Conservation (phyloP, 192 early-diverging fungal species). For the Jimgerdemannia lactiflua region DNA sequence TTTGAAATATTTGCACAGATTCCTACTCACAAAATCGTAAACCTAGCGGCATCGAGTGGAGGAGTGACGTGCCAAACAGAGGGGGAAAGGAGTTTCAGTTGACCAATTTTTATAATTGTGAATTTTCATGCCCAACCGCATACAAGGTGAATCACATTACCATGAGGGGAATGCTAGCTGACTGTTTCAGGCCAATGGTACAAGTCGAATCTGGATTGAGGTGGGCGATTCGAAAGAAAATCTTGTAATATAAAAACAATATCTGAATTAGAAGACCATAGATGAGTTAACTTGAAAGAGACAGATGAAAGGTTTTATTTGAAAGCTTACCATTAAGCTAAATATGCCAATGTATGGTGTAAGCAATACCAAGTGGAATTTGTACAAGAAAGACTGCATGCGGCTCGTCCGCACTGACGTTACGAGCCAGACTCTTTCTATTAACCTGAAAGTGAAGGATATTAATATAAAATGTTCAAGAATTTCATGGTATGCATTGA, state of each 20-base stretch:
- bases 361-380: constrained; percentile 24
- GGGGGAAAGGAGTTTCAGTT: too few species aligned
- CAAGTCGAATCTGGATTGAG: constrained; percentile 23
- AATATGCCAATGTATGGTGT: constrained; percentile 31
- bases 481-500: not conserved
- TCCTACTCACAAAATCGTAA: too few species aligned
- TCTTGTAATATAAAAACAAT: constrained; percentile 12
- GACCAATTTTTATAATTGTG: too few species aligned
- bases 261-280: not conserved
- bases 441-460: constrained; percentile 15
- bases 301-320: not conserved
- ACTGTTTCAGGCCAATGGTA: constrained; percentile 23
- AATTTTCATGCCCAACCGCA: too few species aligned
- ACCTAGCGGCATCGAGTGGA: too few species aligned
- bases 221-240: constrained; percentile 23
- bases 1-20: too few species aligned
- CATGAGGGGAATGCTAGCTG: constrained; percentile 30
- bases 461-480: not conserved
- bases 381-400: constrained; percentile 22
- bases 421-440: constrained; percentile 33
- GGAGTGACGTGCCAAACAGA: too few species aligned
- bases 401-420: constrained; percentile 11
- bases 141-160: constrained; percentile 6
- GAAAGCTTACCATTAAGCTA: constrained; percentile 26
- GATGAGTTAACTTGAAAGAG: not conserved